Base-by-base conservation (phyloP, 495 filamentous ascomycete genomes). In the Durotheca rogersii region DNA sequence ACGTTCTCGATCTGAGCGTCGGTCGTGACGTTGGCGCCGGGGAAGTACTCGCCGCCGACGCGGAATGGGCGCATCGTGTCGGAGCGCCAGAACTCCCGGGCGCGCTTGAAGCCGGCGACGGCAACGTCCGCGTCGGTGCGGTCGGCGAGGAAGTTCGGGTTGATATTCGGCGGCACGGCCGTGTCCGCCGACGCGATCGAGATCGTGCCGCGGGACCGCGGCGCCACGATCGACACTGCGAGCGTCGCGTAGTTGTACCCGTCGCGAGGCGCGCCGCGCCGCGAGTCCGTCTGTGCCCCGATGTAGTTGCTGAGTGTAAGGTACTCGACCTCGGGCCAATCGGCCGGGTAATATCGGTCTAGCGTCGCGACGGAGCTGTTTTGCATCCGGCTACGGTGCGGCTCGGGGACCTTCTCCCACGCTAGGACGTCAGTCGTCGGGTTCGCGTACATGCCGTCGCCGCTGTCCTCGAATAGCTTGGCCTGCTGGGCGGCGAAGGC, bases 301-400 rank as follows among this genome's bases (percentile, higher is more conserved):
- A 64, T 16, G 33, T 46, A 69, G 47, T 58, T 65, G 7, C 23
- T 14, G 9, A 61, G 20, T 6, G 48, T 10, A 19, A 79, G 21
- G 47, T 73, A 80, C 61, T 84, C 80, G 7, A 81, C 58, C 32
- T 84, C 81, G 4, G 81, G 82, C 80, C 80, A 84, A 57, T 85
- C 79, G 0, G 45, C 39, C 0, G 79, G 69, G 34, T 77, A n/a
- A n/a, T n/a, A 78, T 30, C 40, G 40, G 12, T 54, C 48, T 5
- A 81, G 59, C 30, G 62, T 55, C 0, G 19, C 17, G 7, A 47
- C 27, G 0, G 70, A 66, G 1, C 12, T n/a, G 17, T 54, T 43
- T 5, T 53, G 53, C 23, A 73, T 60, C 1, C 30, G 45, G 0
- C 40, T 29, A 17, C 72, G 65, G 7, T 68, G 37, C 2, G 25